Evolutionary conservation across 345 rosid species (phyloP).

Genomic region (Gossypium rotundifolium): DNA sequence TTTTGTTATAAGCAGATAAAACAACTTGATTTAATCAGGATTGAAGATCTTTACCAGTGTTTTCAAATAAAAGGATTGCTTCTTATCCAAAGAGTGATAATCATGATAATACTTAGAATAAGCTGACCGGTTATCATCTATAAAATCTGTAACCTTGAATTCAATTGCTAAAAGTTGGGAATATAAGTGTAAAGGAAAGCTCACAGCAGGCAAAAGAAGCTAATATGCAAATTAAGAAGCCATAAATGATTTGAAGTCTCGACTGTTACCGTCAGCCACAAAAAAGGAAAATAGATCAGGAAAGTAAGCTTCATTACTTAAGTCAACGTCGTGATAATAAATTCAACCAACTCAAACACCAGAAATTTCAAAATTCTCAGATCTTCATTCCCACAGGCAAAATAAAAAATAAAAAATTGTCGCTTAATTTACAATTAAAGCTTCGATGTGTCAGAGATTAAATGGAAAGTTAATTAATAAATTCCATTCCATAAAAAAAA

Average conservation of each 20-base stretch:
- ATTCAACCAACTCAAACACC: not conserved
- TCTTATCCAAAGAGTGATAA: not conserved
- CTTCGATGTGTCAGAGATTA: not conserved
- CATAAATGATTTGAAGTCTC: not conserved
- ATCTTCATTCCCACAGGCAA: not conserved
- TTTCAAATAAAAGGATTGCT: not conserved
- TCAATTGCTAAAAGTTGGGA: not conserved
- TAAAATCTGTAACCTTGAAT: not conserved
- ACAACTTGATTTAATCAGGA: not conserved
- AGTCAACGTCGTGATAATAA: not conserved
- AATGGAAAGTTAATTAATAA: not conserved
- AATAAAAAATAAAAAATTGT: not conserved
- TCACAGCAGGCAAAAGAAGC: not conserved
- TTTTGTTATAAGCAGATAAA: not conserved
- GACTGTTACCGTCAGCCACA: not conserved
- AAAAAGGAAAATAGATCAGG: not conserved
- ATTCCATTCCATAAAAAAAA: not conserved
- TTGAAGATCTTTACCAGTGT: not conserved
- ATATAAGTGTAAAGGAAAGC: not conserved
- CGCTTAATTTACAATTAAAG: constrained; percentile 1
- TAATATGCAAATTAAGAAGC: not conserved
- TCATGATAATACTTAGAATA: not conserved
- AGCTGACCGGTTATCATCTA: not conserved
- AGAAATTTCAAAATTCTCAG: not conserved
- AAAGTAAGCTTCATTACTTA: not conserved